Evolutionary conservation across 2,329 filamentous ascomycete species (phyloP), one percentile per base, ranked within the genome.

Genomic region (Ascochyta koolunga): DNA sequence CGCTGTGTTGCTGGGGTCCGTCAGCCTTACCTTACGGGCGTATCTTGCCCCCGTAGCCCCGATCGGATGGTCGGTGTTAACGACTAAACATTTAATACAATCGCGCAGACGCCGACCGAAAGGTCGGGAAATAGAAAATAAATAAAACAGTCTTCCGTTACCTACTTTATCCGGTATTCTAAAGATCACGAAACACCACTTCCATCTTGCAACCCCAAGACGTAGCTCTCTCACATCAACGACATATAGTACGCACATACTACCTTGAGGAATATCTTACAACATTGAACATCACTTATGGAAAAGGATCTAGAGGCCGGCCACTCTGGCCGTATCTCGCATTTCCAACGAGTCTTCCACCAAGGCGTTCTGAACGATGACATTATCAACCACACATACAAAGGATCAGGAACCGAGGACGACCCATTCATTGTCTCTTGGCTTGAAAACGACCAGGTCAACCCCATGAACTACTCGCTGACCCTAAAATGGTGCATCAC

Each of bases 381-480:
- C 47, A 82, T 87, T 8, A 72, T 86, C 39, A 76, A 82, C 44
- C 78, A 83, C 70, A 69, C 75, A 22, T 63, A 61, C 45, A 42
- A 43, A n/a, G 61, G 61, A 19, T 72, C 80, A 11, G 89, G 89
- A 55, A 91, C 88, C 2, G 70, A 79, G 8, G 83, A 88, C 37
- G 84, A 87, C 35, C 89, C 89, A 1, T 91, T 83, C 59, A 74
- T 86, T 27, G 87, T 91, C 60, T 83, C 85, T 50, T 92, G 87
- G 76, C 81, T 90, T 19, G 81, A 83, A 16, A 73, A 85, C 46
- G 89, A 92, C 69, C 81, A 83, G 9, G 82, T 84, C 59, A 89
- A 91, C 70, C 87, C 89, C 0, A 82, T 88, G 79, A 77, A 78
- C 42, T 89, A 86, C 63, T 74, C 80, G 9, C 54, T 66, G 2